Conservation (phyloP, 169 alveolate species). For the Plasmodium relictum region DNA sequence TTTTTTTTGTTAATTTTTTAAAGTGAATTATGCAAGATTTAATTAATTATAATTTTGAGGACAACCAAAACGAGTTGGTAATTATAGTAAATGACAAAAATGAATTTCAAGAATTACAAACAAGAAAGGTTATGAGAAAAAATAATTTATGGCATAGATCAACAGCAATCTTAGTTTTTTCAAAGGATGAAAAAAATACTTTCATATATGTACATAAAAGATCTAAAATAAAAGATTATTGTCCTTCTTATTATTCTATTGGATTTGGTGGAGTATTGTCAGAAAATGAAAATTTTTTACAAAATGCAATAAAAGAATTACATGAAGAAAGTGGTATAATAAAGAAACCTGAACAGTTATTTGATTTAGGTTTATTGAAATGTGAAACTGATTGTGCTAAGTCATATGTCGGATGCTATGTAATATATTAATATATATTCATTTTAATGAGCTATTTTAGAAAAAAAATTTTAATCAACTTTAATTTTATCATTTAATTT, state of each 20-base stretch:
- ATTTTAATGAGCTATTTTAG: not conserved
- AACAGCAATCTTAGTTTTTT: constrained; percentile 78
- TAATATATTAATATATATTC: not conserved
- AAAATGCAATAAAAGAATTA: constrained; percentile 80
- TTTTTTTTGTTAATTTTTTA: not conserved
- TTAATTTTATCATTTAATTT: not conserved
- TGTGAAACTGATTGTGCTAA: constrained; percentile 63
- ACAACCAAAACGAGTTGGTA: constrained; percentile 45
- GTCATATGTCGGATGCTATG: constrained; percentile 31
- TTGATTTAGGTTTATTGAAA: constrained; percentile 76
- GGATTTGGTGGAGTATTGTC: constrained; percentile 86
- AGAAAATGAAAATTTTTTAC: constrained; percentile 68
- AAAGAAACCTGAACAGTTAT: constrained; percentile 77
- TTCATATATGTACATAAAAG: constrained; percentile 79
- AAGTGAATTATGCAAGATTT: constrained; percentile 19
- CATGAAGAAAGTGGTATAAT: constrained; percentile 82
- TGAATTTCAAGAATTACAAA: constrained; percentile 22
- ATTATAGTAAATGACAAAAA: constrained; percentile 63
- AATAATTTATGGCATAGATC: constrained; percentile 83
- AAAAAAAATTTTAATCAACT: not conserved
- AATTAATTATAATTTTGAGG: constrained; percentile 40
- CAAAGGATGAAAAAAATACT: constrained; percentile 60
- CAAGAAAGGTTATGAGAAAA: constrained; percentile 74
- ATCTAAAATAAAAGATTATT: constrained; percentile 77
- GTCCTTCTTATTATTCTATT: constrained; percentile 81